Evolutionary conservation across 2,329 filamentous ascomycete genomes (phyloP), one percentile per base, ranked within the genome.

Genomic region (Teratosphaeria nubilosa): DNA sequence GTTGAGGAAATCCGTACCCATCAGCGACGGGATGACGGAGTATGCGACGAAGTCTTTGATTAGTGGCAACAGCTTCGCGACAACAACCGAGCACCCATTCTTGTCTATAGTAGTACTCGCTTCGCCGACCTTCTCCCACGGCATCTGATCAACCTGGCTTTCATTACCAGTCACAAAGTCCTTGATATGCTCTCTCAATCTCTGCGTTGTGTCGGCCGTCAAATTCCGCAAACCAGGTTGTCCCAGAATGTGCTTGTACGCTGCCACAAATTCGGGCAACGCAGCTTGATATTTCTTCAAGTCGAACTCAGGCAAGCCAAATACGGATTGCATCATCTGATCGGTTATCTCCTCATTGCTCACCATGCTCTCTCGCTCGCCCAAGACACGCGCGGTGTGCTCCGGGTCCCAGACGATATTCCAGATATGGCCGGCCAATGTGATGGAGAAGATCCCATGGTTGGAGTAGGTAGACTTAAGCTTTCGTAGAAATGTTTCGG

Each of bases 81-180:
- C 82, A 14, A 78, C 81, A 56, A 79, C 74, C 30, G 73, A 70
- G 16, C 72, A 72, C 5, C 69, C 73, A n/a, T 70, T 68, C 1
- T 72, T 66, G 63, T 64, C 59, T 16, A 51, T 56, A 13, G 50
- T 67, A 10, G 76, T 69, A 2, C 71, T 70, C 1, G 80, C 73
- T 10, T 75, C 70, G 20, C 74, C 77, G n/a, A 69, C 72, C 34
- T 82, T 78, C 66, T 87, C 85, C 84, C 85, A 87, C 1, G 75
- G 74, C 64, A 78, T 77, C 60, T 86, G 82, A 65, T 87, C 84
- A 25, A 87, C 81, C 2, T 78, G 72, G 20, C 82, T 84, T 7
- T 77, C 74, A 41, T 77, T 78, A 64, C 84, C 85, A 0, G 82
- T 83, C 45, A 86, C 77, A 34, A 87, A 69, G 56, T 82, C 79